Evolutionary conservation across 176 grass and related monocot species (phyloP).

Genomic region (bread wheat (Triticum aestivum)): DNA sequence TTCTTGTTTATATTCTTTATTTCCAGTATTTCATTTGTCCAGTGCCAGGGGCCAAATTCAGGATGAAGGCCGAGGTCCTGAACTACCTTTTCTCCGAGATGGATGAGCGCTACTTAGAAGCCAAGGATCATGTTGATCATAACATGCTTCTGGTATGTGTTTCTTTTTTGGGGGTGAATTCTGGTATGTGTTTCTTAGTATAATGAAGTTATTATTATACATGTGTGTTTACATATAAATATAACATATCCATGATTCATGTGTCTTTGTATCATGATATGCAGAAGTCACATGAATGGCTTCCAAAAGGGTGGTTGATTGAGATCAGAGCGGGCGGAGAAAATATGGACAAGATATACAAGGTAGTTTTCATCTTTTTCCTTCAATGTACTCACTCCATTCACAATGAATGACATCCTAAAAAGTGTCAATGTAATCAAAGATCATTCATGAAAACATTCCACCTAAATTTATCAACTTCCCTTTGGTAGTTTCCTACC

Average conservation of each 20-base stretch:
- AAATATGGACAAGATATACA: slow-evolving; percentile 42
- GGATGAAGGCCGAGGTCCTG: slow-evolving; percentile 16
- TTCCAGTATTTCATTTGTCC: slow-evolving; percentile 45
- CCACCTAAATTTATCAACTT: background rate
- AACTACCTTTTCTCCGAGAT: slow-evolving; percentile 9
- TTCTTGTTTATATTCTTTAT: background rate
- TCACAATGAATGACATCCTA: background rate
- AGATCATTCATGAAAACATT: background rate
- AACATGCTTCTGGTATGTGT: background rate
- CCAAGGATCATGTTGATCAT: background rate
- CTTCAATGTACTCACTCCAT: background rate
- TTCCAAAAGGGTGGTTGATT: slow-evolving; percentile 29
- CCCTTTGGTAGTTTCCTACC: background rate
- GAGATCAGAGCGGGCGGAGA: slow-evolving; percentile 40
- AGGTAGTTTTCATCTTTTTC: slow-evolving; percentile 22
- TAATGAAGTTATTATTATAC: too few relatives aligned
- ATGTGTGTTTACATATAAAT: too few relatives aligned
- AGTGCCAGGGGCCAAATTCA: slow-evolving; percentile 28
- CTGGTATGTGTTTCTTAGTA: background rate
- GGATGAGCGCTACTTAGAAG: slow-evolving; percentile 3
- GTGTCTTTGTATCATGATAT: background rate
- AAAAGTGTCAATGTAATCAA: background rate
- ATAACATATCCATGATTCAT: background rate
- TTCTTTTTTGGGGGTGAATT: background rate
- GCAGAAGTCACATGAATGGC: slow-evolving; percentile 4